A percentile compares a stretch with the other conserved stretches of the same genome.
Evolutionary conservation across 192 early-diverging fungal species (phyloP).

Genomic region (Dimargaris xerosporica): DNA sequence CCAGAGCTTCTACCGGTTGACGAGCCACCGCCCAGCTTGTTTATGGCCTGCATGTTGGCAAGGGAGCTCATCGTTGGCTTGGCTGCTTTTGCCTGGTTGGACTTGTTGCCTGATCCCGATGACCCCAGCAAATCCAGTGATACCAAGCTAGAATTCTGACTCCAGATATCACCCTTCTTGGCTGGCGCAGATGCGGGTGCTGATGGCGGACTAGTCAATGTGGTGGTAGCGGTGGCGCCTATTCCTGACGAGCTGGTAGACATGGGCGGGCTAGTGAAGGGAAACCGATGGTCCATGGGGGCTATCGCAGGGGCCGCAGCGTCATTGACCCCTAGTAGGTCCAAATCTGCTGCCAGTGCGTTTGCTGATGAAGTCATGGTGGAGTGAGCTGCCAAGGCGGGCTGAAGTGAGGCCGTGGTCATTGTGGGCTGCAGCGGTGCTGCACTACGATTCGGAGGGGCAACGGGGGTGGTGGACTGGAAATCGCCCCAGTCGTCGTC

Average conservation of each 20-base stretch:
- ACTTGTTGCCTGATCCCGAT: no score
- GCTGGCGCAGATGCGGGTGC: background rate
- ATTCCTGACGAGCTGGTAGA: no score
- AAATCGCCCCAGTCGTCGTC: slow-evolving; percentile 77
- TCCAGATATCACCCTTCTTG: background rate
- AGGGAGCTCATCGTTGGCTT: slow-evolving; percentile 5
- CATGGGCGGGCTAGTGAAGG: no score
- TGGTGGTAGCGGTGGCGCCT: background rate
- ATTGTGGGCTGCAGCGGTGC: no score
- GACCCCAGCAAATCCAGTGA: slow-evolving; percentile 3
- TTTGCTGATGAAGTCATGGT: background rate
- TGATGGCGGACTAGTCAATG: background rate
- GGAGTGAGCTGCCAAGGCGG: no score
- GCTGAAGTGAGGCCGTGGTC: background rate
- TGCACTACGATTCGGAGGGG: background rate
- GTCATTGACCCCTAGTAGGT: background rate
- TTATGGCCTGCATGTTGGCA: slow-evolving; percentile 4
- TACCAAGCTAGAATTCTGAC: slow-evolving; percentile 1
- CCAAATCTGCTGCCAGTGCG: background rate
- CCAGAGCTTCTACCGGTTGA: no score
- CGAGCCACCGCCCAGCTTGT: background rate
- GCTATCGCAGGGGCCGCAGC: background rate
- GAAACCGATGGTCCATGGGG: background rate
- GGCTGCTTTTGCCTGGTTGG: background rate
- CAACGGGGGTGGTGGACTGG: slow-evolving; percentile 14